Percentiles rank a stretch among this genome's conserved stretches.
phyloP scores from a whole-genome alignment of 768 basidiomycete species.

The Exsudoporus frostii region DNA sequence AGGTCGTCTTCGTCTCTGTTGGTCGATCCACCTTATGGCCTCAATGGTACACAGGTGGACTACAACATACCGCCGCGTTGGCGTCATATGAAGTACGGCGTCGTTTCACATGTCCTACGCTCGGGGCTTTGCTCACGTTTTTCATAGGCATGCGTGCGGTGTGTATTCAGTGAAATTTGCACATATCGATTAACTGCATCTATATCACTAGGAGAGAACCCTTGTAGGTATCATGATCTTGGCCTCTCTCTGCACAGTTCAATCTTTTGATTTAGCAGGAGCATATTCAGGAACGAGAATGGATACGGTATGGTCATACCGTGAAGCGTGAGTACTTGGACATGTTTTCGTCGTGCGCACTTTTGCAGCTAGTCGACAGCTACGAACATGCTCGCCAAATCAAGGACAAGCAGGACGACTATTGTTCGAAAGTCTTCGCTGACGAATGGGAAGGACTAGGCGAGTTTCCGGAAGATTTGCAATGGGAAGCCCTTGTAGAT shows the following conservation, averaged over 20 bases:
- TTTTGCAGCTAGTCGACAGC: conserved; percentile 12
- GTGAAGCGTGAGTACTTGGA: conserved; percentile 42
- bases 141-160: conserved; percentile 57
- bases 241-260: neutral
- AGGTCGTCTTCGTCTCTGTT: conserved; percentile 66
- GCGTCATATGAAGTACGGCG: conserved; percentile 72
- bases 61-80: conserved; percentile 43
- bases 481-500: conserved; percentile 71
- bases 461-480: conserved; percentile 63
- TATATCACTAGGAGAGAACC: conserved; percentile 51
- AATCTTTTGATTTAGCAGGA: conserved; percentile 5
- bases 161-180: conserved; percentile 27
- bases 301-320: conserved; percentile 66
- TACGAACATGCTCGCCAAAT: conserved; percentile 67
- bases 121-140: conserved; percentile 2
- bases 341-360: neutral
- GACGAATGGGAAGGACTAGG: conserved; percentile 45
- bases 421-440: conserved; percentile 49
- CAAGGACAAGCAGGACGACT: conserved; percentile 65
- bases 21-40: conserved; percentile 66
- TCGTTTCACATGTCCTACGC: neutral
- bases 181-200: neutral
- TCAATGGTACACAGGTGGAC: conserved; percentile 38
- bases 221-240: conserved; percentile 28
- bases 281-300: conserved; percentile 49